These are phyloP conservation scores for Lipomyces lipofer DNA, from an alignment of 805 yeast species.

Conservation along the genomic window DNA sequence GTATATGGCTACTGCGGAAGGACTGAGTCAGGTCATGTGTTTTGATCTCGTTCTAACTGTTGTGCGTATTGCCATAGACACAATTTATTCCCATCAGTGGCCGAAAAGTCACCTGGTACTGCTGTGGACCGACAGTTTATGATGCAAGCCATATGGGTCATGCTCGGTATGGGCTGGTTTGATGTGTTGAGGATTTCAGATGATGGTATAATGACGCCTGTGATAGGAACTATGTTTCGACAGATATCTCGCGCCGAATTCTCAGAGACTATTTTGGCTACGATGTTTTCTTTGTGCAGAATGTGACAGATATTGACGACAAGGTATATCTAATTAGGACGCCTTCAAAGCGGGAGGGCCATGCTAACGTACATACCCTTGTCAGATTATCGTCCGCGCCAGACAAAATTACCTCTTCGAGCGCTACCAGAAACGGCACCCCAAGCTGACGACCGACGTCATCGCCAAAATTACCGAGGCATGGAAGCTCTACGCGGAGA, in stretches of 20 bases:
- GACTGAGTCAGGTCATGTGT: slow-evolving; percentile 21
- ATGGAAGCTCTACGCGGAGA: slow-evolving; percentile 51
- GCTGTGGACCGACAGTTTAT: slow-evolving; percentile 98
- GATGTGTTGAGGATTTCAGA: neutral
- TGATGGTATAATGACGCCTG: neutral
- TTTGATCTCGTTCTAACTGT: neutral
- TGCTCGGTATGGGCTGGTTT: slow-evolving; percentile 50
- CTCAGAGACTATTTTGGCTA: slow-evolving; percentile 90
- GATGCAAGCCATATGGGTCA: slow-evolving; percentile 98
- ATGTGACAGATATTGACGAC: slow-evolving; percentile 98
- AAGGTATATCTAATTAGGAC: slow-evolving; percentile 43
- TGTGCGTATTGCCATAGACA: slow-evolving; percentile 13
- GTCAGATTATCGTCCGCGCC: slow-evolving; percentile 86
- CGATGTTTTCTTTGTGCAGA: slow-evolving; percentile 84
- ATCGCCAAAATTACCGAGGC: slow-evolving; percentile 45
- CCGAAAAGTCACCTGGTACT: slow-evolving; percentile 81
- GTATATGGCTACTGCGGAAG: too few species aligned
- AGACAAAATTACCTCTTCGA: slow-evolving; percentile 83
- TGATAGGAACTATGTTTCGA: slow-evolving; percentile 81
- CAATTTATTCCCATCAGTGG: slow-evolving; percentile 65
- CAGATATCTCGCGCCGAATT: slow-evolving; percentile 88
- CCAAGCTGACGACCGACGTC: slow-evolving; percentile 42
- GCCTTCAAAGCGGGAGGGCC: too few species aligned
- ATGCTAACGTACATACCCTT: too few species aligned
- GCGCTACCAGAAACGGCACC: slow-evolving; percentile 47